phyloP scores from a whole-genome alignment of 2,329 filamentous ascomycete species.

The Beauveria asiatica region DNA sequence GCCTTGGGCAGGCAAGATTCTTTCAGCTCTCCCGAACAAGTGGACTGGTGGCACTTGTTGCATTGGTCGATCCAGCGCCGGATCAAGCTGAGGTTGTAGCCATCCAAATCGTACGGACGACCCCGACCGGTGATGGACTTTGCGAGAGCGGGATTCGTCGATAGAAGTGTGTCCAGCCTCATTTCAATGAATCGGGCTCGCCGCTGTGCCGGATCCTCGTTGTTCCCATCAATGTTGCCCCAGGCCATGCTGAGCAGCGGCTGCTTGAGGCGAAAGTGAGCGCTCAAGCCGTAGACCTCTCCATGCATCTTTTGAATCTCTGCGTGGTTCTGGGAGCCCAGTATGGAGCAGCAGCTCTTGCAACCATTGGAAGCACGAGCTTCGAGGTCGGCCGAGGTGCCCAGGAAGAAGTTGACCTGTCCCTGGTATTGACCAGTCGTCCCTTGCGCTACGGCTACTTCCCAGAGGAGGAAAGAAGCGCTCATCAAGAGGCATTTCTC shows the following conservation, averaged over 20 bases:
- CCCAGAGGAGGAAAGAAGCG: background rate
- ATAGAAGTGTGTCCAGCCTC: background rate
- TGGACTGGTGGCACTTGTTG: constrained; percentile 6
- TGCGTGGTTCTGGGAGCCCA: background rate
- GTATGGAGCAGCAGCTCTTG: constrained; percentile 2
- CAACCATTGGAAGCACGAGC: background rate
- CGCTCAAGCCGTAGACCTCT: background rate
- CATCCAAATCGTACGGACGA: constrained; percentile 2
- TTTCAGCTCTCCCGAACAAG: background rate
- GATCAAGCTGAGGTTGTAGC: constrained; percentile 1
- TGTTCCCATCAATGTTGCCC: constrained; percentile 1
- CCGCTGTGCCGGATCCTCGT: background rate
- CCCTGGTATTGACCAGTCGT: background rate
- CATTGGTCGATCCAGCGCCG: constrained; percentile 9
- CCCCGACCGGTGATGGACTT: background rate
- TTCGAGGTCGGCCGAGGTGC: constrained; percentile 3
- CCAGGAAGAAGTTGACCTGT: background rate
- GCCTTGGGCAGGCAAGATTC: background rate
- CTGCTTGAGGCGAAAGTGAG: constrained; percentile 2
- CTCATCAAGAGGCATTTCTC: background rate
- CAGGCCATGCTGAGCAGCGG: background rate
- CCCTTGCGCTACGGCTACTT: background rate
- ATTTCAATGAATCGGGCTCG: background rate
- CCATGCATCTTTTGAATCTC: background rate
- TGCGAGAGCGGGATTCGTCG: background rate